Evolutionary conservation across 345 rosid genomes (phyloP), one percentile per base, ranked within the genome.

Genomic region (Lepidium africanum): DNA sequence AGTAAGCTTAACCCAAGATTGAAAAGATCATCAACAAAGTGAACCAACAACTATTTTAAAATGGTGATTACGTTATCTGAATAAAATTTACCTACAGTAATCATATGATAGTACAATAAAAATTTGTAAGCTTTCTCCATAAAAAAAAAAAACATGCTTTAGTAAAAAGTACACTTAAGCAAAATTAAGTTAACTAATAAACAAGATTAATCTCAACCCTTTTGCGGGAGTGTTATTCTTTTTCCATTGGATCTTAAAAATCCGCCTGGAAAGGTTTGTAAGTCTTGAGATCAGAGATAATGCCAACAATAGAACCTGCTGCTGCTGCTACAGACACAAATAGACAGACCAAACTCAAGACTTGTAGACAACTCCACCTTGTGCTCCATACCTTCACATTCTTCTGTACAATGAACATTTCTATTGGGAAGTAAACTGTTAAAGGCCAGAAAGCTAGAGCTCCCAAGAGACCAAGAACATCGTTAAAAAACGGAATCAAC

Each of bases 391-490:
- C 87, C 23, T 82, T 82, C 47, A 91, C 81, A 79, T 63, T 80
- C 85, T 74, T 90, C 10, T 83, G 94, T 4, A 52, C 77, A 48
- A 90, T 84, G 68, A 87, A 94, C 99, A 94, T 89, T 79, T 93
- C 92, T 15, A 93, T 87, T 0, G 98, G 98, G 78, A 86, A 90
- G 43, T 90, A 90, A 11, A 93, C 98, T 0, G 96, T 87, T 12
- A 94, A 51, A 9, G 99, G 99, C 96, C 99, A 94, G 52, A 88
- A 94, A 45, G 95, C 99, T 1, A 94, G 48, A 0, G 99, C 97
- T 6, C 97, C 97, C 9, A 94, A 88, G 8, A 93, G 78, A 17
- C 97, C 96, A 3, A 87, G 95, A 0, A 88, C 78, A 47, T 85
- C 92, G 11, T 88, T 88, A 55, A 94, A 94, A 82, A 91, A 91